These are phyloP conservation scores for Pestalotiopsis fici DNA, from an alignment of 2,329 filamentous ascomycete genomes.

Conservation along the genomic window DNA sequence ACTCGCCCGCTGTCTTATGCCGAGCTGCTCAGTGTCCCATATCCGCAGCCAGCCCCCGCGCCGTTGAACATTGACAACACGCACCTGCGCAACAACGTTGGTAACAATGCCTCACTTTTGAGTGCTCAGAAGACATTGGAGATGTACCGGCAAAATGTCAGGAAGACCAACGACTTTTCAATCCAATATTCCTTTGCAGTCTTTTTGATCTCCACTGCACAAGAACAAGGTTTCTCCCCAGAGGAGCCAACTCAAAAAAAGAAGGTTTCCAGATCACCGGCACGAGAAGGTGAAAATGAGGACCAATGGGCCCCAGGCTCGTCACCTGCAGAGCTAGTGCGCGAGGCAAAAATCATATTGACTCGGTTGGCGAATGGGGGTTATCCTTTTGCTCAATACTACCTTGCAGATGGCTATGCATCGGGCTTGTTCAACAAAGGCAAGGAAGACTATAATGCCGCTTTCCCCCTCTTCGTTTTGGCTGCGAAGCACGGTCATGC, in stretches of 20 bases:
- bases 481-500: conserved; percentile 97
- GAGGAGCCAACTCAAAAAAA: conserved; percentile 45
- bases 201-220: conserved; percentile 87
- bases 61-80: conserved; percentile 78
- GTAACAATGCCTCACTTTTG: conserved; percentile 86
- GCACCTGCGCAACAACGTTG: conserved; percentile 75
- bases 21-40: conserved; percentile 68
- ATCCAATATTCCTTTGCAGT: conserved; percentile 97
- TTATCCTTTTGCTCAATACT: conserved; percentile 98
- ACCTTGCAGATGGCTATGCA: conserved; percentile 90
- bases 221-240: conserved; percentile 67
- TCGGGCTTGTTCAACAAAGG: conserved; percentile 95
- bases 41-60: conserved; percentile 74
- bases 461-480: conserved; percentile 89
- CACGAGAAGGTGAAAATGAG: conserved; percentile 48
- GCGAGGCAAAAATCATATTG: conserved; percentile 86
- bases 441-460: conserved; percentile 86
- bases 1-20: conserved; percentile 54
- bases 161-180: conserved; percentile 89
- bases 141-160: conserved; percentile 96
- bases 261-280: conserved; percentile 42
- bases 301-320: conserved; percentile 37
- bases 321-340: conserved; percentile 67
- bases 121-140: conserved; percentile 93
- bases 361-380: conserved; percentile 83